A percentile compares a stretch with the other conserved stretches of the same genome.
phyloP scores from a whole-genome alignment of 805 yeast genomes.

The Phaffomyces antillensis region DNA sequence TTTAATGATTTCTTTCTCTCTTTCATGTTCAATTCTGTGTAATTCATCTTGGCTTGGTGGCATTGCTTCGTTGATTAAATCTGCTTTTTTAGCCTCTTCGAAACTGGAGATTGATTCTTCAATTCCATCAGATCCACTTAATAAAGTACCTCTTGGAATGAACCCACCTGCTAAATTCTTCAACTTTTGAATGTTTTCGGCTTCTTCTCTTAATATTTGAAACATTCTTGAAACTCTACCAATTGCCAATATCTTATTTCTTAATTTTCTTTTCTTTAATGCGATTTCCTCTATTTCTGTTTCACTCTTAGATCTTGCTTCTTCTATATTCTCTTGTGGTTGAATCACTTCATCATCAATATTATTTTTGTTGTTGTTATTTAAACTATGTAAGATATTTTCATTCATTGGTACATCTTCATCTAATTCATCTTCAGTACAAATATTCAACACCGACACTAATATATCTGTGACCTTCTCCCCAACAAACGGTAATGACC shows the following conservation, averaged over 20 bases:
- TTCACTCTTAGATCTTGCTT: neutral
- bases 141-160: constrained; percentile 78
- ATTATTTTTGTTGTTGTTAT: neutral
- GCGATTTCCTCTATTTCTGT: constrained; percentile 21
- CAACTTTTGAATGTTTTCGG: constrained; percentile 77
- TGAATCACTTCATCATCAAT: constrained; percentile 11
- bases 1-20: constrained; percentile 35
- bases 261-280: constrained; percentile 45
- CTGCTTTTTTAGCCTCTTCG: constrained; percentile 78
- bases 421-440: constrained; percentile 91
- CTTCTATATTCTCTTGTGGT: constrained; percentile 17
- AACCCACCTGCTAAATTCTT: constrained; percentile 67
- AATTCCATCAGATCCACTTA: constrained; percentile 79
- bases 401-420: constrained; percentile 52
- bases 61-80: constrained; percentile 74
- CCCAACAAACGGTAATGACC: constrained; percentile 97
- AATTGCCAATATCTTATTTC: constrained; percentile 88
- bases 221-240: constrained; percentile 95
- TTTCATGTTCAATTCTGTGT: constrained; percentile 35
- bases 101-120: constrained; percentile 61
- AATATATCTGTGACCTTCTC: constrained; percentile 93
- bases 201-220: constrained; percentile 77
- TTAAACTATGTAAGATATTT: constrained; percentile 4
- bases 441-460: constrained; percentile 81
- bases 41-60: constrained; percentile 73